phyloP scores from a whole-genome alignment of 148 eudicot genomes.

The Amaranthus cruentus region DNA sequence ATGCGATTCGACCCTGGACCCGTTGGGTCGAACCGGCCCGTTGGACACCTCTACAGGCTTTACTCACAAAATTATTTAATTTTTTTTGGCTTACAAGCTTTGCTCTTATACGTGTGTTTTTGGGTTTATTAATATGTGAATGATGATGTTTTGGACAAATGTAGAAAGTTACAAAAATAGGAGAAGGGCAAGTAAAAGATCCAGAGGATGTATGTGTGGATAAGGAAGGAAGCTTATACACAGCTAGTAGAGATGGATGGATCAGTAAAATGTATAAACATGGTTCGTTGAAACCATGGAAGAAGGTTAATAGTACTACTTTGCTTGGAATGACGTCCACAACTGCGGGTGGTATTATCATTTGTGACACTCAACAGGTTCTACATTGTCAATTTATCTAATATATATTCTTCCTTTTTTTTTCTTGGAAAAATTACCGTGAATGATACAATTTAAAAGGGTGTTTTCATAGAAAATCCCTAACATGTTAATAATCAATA shows the following conservation, averaged over 20 bases:
- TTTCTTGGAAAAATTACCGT: neutral
- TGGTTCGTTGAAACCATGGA: slow-evolving; percentile 64
- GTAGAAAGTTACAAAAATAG: slow-evolving; percentile 59
- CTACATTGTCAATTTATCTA: neutral
- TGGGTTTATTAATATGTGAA: no score
- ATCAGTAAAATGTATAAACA: slow-evolving; percentile 60
- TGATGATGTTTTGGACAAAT: neutral
- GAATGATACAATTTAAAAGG: no score
- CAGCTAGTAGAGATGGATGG: slow-evolving; percentile 90
- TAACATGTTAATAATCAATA: neutral
- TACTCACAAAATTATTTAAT: no score
- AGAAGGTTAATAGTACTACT: slow-evolving; percentile 33
- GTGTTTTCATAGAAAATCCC: no score
- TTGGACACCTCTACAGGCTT: no score
- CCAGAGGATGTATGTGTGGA: slow-evolving; percentile 74
- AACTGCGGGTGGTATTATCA: slow-evolving; percentile 40
- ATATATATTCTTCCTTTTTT: neutral
- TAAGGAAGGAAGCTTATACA: slow-evolving; percentile 56
- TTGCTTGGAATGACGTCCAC: slow-evolving; percentile 57
- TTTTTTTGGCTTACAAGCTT: no score
- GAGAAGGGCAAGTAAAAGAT: slow-evolving; percentile 54
- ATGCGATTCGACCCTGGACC: no score
- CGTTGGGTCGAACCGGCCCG: no score
- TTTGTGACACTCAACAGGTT: slow-evolving; percentile 62
- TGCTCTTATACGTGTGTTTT: no score